Percentiles rank a stretch among this genome's conserved stretches.
These are phyloP conservation scores for Russula lepida DNA, from an alignment of 768 basidiomycete species.

Conservation along the genomic window DNA sequence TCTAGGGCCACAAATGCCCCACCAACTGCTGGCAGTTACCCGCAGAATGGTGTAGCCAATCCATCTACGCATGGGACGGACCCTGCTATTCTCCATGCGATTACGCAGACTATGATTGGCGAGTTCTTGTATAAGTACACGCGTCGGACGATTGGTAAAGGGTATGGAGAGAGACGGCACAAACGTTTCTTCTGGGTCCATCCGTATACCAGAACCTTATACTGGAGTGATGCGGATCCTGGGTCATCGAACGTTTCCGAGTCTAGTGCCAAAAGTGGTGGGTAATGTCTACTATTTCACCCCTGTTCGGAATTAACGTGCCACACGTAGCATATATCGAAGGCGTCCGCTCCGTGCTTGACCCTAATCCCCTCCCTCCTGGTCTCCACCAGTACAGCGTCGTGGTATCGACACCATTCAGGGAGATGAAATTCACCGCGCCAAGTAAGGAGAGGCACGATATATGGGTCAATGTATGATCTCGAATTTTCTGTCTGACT, in stretches of 20 bases:
- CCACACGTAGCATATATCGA: slow-evolving; percentile 74
- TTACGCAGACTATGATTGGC: slow-evolving; percentile 99
- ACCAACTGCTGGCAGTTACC: slow-evolving; percentile 36
- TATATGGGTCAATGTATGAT: slow-evolving; percentile 83
- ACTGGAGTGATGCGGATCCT: slow-evolving; percentile 95
- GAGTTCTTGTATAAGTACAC: slow-evolving; percentile 99
- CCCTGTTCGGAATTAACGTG: not conserved
- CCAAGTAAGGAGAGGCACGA: slow-evolving; percentile 93
- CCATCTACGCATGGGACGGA: slow-evolving; percentile 46
- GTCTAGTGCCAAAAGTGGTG: slow-evolving; percentile 95
- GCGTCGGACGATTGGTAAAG: slow-evolving; percentile 78
- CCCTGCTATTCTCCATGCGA: slow-evolving; percentile 86
- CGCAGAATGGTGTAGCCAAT: slow-evolving; percentile 21
- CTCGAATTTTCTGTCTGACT: slow-evolving; percentile 13
- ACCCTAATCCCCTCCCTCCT: slow-evolving; percentile 93
- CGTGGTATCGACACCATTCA: slow-evolving; percentile 82
- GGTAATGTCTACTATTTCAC: slow-evolving; percentile 29
- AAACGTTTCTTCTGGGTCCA: slow-evolving; percentile 99
- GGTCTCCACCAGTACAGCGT: slow-evolving; percentile 91
- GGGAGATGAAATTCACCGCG: slow-evolving; percentile 99
- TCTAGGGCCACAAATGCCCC: slow-evolving; percentile 30
- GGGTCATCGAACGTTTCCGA: slow-evolving; percentile 82
- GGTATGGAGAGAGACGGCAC: slow-evolving; percentile 83
- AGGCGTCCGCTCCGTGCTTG: slow-evolving; percentile 82
- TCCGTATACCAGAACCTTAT: slow-evolving; percentile 94